Evolutionary conservation across 345 rosid species (phyloP), one percentile per base, ranked within the genome.

Genomic region (Heritiera littoralis): DNA sequence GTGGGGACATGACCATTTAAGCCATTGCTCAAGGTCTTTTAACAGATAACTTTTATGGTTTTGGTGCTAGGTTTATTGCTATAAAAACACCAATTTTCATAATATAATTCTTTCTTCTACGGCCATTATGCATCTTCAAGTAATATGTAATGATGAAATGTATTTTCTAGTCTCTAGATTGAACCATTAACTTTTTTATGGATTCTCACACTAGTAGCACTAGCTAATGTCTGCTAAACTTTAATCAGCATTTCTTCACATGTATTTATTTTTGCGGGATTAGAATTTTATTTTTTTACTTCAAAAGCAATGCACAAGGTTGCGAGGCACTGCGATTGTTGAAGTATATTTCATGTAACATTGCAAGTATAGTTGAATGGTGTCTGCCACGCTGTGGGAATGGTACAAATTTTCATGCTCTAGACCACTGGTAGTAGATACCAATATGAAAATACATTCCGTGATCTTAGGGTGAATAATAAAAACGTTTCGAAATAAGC

Each of bases 41-140:
- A 43, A 46, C 49, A 68, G 7, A 20, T 68, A n/a, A 61, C 32
- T n/a, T 67, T 7, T 67, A 67, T 43, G 52, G 72, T 66, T 67
- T 67, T 41, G 10, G 72, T 9, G 12, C 13, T 20, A 20, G 15
- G 40, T 28, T 61, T 28, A 10, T 61, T 61, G 66, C 28, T 2
- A 23, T 60, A 28, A 60, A 60, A 6, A 18, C 13, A 60, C 35
- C 65, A 60, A 10, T 7, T 58, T 60, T 60, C 35, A 2, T 14
- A 60, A 18, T 59, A 10, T 28, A 23, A 11, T 28, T 60, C 35
- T 23, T 60, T 23, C 65, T 28, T 60, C 38, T 23, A 60, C 5
- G 15, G 14, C 7, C 14, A 10, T 61, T 61, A 28, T 61, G 15
- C 40, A 61, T 28, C 38, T 61, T 61, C 66, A 9, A 60, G 40